These are phyloP conservation scores for Berkeleyomyces basicola DNA, from an alignment of 2,329 filamentous ascomycete genomes.

Conservation along the genomic window DNA sequence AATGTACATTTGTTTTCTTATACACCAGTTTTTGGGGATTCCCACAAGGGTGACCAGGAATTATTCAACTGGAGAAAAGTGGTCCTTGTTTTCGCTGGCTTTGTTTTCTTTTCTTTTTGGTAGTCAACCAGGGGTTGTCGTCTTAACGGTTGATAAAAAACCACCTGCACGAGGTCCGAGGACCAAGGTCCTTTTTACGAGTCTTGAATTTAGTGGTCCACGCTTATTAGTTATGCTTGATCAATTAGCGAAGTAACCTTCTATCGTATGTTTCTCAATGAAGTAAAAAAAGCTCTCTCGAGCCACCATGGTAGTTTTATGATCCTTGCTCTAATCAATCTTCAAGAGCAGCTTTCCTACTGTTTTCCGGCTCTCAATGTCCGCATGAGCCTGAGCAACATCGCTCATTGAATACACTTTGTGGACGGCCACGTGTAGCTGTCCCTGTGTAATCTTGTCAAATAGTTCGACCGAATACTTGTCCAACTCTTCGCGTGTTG, in stretches of 20 bases:
- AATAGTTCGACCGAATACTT: constrained; percentile 58
- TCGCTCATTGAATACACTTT: constrained; percentile 63
- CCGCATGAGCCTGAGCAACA: constrained; percentile 52
- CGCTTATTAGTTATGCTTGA: background rate
- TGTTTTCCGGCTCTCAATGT: constrained; percentile 68
- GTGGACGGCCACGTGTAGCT: constrained; percentile 58
- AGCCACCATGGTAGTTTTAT: background rate
- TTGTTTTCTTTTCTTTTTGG: background rate
- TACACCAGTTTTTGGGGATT: background rate
- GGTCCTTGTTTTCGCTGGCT: background rate
- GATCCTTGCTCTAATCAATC: constrained; percentile 27
- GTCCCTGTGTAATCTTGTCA: constrained; percentile 48
- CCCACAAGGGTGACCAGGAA: background rate
- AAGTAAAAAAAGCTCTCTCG: constrained; percentile 16
- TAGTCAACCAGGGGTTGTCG: background rate
- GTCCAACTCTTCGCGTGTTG: constrained; percentile 53
- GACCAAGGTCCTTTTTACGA: background rate
- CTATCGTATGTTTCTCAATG: background rate
- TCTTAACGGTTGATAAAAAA: background rate
- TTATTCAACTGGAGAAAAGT: background rate
- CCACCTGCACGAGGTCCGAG: background rate
- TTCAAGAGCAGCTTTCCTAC: constrained; percentile 69
- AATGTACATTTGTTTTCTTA: background rate
- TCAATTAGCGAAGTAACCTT: background rate
- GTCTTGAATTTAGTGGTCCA: background rate